Base-by-base conservation (phyloP, 140 eudicot species). In the Bidens hawaiensis region DNA sequence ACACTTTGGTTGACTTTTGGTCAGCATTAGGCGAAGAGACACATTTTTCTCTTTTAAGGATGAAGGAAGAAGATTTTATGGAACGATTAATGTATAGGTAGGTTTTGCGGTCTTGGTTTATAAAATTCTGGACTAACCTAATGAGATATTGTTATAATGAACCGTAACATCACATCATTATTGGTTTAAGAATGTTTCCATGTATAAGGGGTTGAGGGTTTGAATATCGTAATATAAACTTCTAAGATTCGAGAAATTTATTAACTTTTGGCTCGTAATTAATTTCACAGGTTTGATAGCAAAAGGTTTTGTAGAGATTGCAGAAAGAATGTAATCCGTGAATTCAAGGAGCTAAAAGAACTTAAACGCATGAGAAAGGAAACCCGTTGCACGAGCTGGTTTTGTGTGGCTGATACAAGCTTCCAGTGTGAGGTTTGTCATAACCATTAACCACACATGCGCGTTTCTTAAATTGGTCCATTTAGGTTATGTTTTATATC, bases 401-500 rank as follows among this genome's bases (percentile, higher is more conserved):
- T 88, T 72, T 93, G 99, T 73, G 95, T 67, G 30, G 95, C 96
- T 49, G 96, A 93, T 79, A 76, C 93, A 63, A 76, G 84, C 68
- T 84, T 93, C 81, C 93, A 84, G 26, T 93, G 81, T 73, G 96
- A 93, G 99, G 99, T 93, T n/a, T n/a, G n/a, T n/a, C n/a, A n/a
- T n/a, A n/a, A n/a, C n/a, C n/a, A 52, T 10, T 6, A 10, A 49
- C 30, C 60, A 3, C 10, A 10, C 34, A n/a, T n/a, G n/a, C n/a
- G n/a, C n/a, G n/a, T n/a, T n/a, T n/a, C n/a, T n/a, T n/a, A n/a
- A n/a, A n/a, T n/a, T n/a, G n/a, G n/a, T n/a, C n/a, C n/a, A n/a
- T n/a, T n/a, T n/a, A n/a, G n/a, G n/a, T n/a, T n/a, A n/a, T n/a
- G n/a, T n/a, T n/a, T n/a, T n/a, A n/a, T n/a, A n/a, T n/a, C n/a